Conservation (phyloP, 208 protist genomes). For the Crithidia bombi region DNA sequence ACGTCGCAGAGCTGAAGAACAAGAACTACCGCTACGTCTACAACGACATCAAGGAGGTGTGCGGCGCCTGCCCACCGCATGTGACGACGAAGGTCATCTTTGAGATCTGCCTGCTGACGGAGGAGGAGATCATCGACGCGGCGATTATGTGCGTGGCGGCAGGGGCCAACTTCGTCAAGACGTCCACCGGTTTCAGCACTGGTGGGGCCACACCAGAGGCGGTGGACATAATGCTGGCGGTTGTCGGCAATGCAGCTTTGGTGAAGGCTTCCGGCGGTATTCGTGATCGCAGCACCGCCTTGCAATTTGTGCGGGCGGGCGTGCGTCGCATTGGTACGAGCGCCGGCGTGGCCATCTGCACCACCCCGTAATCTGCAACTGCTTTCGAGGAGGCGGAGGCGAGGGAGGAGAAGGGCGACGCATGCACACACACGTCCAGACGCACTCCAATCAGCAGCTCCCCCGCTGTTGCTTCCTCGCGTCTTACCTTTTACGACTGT, state of each 20-base stretch:
- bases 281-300: conserved; percentile 61
- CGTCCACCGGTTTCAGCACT: conserved; percentile 94
- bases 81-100: conserved; percentile 93
- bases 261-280: conserved; percentile 95
- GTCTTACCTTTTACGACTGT: too few species aligned
- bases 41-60: conserved; percentile 87
- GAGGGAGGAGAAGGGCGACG: not conserved
- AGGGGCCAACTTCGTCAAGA: conserved; percentile 94
- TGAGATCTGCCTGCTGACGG: conserved; percentile 90
- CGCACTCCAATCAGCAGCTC: too few species aligned
- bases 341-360: conserved; percentile 77
- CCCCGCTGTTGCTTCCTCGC: too few species aligned
- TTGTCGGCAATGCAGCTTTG: conserved; percentile 76
- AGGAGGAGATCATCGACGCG: conserved; percentile 92
- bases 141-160: conserved; percentile 89
- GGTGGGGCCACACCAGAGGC: conserved; percentile 88
- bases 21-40: conserved; percentile 86
- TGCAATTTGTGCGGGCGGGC: conserved; percentile 85
- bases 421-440: not conserved
- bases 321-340: conserved; percentile 93
- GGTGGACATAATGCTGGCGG: conserved; percentile 91
- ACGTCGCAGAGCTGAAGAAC: conserved; percentile 90
- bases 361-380: not conserved
- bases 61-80: conserved; percentile 40
- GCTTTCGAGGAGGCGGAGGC: not conserved